A percentile compares a stretch with the other conserved stretches of the same genome.
Evolutionary conservation across 2,329 filamentous ascomycete species (phyloP).

Genomic region (Diatrype stigma): DNA sequence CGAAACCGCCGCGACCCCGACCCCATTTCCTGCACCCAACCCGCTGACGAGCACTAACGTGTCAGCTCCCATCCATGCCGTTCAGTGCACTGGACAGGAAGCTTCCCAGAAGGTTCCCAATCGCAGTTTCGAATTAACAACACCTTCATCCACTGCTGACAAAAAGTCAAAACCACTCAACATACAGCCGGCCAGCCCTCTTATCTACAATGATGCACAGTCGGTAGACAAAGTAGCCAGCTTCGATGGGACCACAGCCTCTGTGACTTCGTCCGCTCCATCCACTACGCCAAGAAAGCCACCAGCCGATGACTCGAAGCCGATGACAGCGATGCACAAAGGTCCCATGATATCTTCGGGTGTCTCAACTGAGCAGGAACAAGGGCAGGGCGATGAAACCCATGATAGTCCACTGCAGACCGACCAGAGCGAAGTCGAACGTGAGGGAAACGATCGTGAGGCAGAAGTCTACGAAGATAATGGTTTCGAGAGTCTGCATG

Average conservation of each 20-base stretch:
- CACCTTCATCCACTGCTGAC: slow-evolving; percentile 20
- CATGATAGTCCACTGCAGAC: neutral
- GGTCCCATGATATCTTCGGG: neutral
- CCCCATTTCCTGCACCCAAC: slow-evolving; percentile 10
- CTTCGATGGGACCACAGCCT: neutral
- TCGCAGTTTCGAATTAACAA: slow-evolving; percentile 22
- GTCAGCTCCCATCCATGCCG: slow-evolving; percentile 4
- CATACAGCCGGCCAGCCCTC: neutral
- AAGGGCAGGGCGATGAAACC: neutral
- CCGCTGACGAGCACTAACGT: slow-evolving; percentile 2
- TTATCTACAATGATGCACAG: neutral
- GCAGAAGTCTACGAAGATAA: slow-evolving; percentile 7
- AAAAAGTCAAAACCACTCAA: slow-evolving; percentile 5
- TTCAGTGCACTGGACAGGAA: neutral
- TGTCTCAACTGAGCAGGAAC: neutral
- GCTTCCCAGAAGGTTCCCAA: slow-evolving; percentile 4
- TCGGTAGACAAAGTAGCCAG: slow-evolving; percentile 1
- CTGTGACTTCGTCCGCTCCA: neutral
- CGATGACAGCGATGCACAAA: neutral
- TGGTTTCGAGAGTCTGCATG: slow-evolving; percentile 19
- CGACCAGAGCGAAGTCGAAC: neutral
- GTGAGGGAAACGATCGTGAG: neutral
- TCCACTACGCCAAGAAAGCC: neutral
- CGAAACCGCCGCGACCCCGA: slow-evolving; percentile 14
- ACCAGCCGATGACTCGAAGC: neutral